These are phyloP conservation scores for Yamadazyma phyllophila DNA, from an alignment of 805 yeast species.

Conservation along the genomic window DNA sequence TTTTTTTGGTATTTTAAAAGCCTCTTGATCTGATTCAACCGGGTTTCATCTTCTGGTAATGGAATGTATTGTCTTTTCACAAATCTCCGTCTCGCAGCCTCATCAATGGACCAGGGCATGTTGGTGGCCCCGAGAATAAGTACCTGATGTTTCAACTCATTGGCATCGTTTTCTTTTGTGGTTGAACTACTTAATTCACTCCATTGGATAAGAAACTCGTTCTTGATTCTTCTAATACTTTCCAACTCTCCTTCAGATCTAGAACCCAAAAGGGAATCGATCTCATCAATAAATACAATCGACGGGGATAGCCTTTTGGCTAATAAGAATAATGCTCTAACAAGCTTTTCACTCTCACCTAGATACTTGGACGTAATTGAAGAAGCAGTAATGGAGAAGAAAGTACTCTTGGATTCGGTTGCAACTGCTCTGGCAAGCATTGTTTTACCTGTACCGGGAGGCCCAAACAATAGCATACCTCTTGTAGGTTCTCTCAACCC, in stretches of 20 bases:
- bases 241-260: conserved; percentile 80
- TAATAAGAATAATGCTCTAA: conserved; percentile 79
- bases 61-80: conserved; percentile 92
- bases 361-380: conserved; percentile 82
- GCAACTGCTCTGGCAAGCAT: conserved; percentile 98
- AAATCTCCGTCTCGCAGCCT: conserved; percentile 92
- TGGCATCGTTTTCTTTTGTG: conserved; percentile 41
- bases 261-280: conserved; percentile 83
- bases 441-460: conserved; percentile 99
- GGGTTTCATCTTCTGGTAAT: conserved; percentile 82
- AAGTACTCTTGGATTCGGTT: conserved; percentile 88
- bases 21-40: conserved; percentile 66
- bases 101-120: conserved; percentile 96
- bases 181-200: conserved; percentile 80
- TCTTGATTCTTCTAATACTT: conserved; percentile 84
- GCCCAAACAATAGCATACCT: conserved; percentile 96
- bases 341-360: conserved; percentile 93
- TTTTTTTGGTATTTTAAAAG: conserved; percentile 72
- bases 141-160: conserved; percentile 52
- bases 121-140: conserved; percentile 93
- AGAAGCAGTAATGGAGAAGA: conserved; percentile 83
- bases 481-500: conserved; percentile 93
- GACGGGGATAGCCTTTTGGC: conserved; percentile 88
- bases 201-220: conserved; percentile 94
- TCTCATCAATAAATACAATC: conserved; percentile 93